Percentiles rank a stretch among this genome's conserved stretches.
Evolutionary conservation across 495 filamentous ascomycete genomes (phyloP).

Genomic region (Penicillium paxilli): DNA sequence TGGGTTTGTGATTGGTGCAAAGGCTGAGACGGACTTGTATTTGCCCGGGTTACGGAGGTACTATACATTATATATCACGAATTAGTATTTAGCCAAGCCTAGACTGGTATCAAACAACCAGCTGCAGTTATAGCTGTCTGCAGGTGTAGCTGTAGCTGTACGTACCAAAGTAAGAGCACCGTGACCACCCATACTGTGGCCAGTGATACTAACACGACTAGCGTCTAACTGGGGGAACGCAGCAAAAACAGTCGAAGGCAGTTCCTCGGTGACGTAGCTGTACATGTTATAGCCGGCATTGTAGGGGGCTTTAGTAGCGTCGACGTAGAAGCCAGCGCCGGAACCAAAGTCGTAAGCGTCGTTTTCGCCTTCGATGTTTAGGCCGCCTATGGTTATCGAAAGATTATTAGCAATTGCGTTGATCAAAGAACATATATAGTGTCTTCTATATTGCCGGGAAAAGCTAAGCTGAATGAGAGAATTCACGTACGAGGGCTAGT

Average conservation of each 20-base stretch:
- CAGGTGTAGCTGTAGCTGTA: background rate
- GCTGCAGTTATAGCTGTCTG: no score
- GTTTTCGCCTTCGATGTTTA: constrained; percentile 76
- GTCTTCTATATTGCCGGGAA: no score
- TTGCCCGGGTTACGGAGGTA: constrained; percentile 87
- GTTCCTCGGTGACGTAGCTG: constrained; percentile 79
- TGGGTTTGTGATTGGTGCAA: constrained; percentile 91
- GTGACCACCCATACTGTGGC: constrained; percentile 96
- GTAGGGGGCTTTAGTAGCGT: constrained; percentile 79
- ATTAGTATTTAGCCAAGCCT: background rate
- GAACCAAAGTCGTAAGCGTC: constrained; percentile 87
- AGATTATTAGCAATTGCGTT: background rate
- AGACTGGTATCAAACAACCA: no score
- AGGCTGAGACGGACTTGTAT: constrained; percentile 85
- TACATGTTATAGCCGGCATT: constrained; percentile 84
- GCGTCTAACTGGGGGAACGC: constrained; percentile 66
- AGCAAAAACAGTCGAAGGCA: constrained; percentile 72
- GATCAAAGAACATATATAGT: background rate
- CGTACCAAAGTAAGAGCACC: constrained; percentile 80
- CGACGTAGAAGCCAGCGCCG: constrained; percentile 92
- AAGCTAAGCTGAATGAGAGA: no score
- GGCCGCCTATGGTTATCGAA: constrained; percentile 49
- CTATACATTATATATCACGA: constrained; percentile 27
- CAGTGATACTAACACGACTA: constrained; percentile 73
- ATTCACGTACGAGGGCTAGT: constrained; percentile 77